These are phyloP conservation scores for Psilocybe tampanensis DNA, from an alignment of 768 basidiomycete species.

Conservation along the genomic window DNA sequence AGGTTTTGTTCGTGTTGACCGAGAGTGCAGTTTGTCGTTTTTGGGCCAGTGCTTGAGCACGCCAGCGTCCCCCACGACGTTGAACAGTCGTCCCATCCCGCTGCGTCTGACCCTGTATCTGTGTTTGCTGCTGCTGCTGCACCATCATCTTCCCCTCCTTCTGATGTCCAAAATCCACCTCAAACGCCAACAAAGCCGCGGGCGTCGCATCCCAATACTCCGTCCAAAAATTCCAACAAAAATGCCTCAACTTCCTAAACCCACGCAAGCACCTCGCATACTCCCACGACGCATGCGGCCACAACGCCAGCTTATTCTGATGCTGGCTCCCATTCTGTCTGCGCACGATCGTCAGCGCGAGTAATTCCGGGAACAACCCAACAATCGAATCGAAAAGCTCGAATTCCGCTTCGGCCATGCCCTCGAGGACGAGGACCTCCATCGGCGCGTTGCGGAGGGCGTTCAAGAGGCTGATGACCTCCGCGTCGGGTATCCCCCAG, in stretches of 20 bases:
- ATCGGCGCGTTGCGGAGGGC: conserved; percentile 18
- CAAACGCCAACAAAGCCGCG: conserved; percentile 20
- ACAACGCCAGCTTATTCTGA: conserved; percentile 20
- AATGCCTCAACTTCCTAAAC: conserved; percentile 21
- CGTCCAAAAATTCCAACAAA: conserved; percentile 31
- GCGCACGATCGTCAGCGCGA: conserved; percentile 27
- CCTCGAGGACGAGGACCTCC: conserved; percentile 27
- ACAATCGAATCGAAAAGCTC: conserved; percentile 20
- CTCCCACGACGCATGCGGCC: conserved; percentile 28
- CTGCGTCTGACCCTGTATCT: not conserved
- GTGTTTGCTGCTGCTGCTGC: no score
- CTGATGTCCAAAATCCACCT: conserved; percentile 15
- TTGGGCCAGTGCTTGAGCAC: not conserved
- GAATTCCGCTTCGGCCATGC: conserved; percentile 23
- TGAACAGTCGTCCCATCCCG: not conserved
- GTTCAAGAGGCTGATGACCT: conserved; percentile 13
- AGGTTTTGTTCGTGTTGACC: not conserved
- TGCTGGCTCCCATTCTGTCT: conserved; percentile 26
- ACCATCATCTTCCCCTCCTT: not conserved
- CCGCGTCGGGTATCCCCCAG: conserved; percentile 23
- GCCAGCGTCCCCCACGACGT: not conserved
- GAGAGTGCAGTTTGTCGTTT: not conserved
- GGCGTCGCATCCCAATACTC: conserved; percentile 28
- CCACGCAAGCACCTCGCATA: conserved; percentile 21
- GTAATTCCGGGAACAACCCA: conserved; percentile 18